Evolutionary conservation across 106 monocot genomes (phyloP).

Genomic region (Alisma plantagoaquatica): DNA sequence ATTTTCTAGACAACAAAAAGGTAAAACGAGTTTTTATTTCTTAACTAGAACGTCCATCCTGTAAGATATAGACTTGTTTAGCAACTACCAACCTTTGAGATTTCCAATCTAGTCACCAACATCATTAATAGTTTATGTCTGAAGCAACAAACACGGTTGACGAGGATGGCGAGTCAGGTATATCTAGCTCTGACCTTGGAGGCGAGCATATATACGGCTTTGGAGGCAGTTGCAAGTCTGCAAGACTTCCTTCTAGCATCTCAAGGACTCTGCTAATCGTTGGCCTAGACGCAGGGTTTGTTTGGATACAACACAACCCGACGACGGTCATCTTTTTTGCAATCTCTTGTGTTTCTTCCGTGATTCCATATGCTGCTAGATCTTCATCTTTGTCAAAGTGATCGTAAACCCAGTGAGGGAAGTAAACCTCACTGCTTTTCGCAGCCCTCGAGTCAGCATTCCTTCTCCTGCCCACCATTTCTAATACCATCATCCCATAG

Average conservation of each 20-base stretch:
- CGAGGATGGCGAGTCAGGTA: no score
- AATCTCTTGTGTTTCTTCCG: slow-evolving; percentile 16
- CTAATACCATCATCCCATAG: background rate
- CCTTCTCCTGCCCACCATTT: background rate
- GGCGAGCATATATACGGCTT: slow-evolving; percentile 3
- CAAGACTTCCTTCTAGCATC: slow-evolving; percentile 18
- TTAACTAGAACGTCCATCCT: no score
- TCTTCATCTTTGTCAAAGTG: background rate
- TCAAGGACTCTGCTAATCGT: slow-evolving; percentile 21
- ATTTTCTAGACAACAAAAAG: no score
- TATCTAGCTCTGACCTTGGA: no score
- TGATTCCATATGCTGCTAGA: background rate
- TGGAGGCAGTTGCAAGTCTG: slow-evolving; percentile 21
- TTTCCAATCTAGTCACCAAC: no score
- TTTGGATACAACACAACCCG: slow-evolving; percentile 34
- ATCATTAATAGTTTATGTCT: no score
- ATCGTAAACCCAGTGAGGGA: background rate
- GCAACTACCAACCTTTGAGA: no score
- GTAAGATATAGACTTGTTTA: no score
- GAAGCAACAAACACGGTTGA: no score
- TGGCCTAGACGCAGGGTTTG: slow-evolving; percentile 9
- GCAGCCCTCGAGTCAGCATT: background rate
- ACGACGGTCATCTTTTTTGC: slow-evolving; percentile 20
- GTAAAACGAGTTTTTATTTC: no score
- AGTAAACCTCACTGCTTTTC: background rate